Evolutionary conservation across 768 basidiomycete genomes (phyloP).

Genomic region (Lepiota brunneoincarnata): DNA sequence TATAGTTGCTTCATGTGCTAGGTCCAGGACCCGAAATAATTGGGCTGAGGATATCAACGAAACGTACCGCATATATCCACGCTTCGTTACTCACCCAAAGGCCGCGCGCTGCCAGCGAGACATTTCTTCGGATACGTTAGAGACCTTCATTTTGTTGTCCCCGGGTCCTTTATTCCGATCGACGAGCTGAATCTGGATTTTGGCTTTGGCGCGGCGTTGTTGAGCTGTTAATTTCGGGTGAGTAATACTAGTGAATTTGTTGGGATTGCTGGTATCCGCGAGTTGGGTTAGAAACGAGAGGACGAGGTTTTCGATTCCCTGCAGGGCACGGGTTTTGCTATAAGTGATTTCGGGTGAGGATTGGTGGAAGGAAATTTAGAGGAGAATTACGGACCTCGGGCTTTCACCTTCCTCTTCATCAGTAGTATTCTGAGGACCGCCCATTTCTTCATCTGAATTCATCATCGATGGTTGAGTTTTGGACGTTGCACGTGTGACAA

Average conservation of each 20-base stretch:
- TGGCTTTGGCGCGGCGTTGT: constrained; percentile 15
- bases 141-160: constrained; percentile 18
- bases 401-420: neutral
- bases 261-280: constrained; percentile 12
- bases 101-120: constrained; percentile 32
- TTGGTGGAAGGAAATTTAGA: neutral
- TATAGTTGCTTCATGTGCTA: constrained; percentile 66
- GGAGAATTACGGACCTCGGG: neutral
- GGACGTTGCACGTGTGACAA: too few species aligned
- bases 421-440: neutral
- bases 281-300: constrained; percentile 35
- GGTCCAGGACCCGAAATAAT: constrained; percentile 61
- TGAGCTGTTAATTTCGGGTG: constrained; percentile 5
- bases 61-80: constrained; percentile 15
- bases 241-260: constrained; percentile 15
- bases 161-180: constrained; percentile 28
- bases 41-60: constrained; percentile 48
- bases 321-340: constrained; percentile 16
- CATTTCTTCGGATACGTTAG: constrained; percentile 35
- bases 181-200: constrained; percentile 31
- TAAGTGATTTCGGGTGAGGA: neutral
- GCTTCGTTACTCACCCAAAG: constrained; percentile 31
- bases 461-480: too few species aligned
- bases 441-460: neutral
- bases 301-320: constrained; percentile 33